These are phyloP conservation scores for Podospora sp. DNA, from an alignment of 495 filamentous ascomycete genomes.

Conservation along the genomic window DNA sequence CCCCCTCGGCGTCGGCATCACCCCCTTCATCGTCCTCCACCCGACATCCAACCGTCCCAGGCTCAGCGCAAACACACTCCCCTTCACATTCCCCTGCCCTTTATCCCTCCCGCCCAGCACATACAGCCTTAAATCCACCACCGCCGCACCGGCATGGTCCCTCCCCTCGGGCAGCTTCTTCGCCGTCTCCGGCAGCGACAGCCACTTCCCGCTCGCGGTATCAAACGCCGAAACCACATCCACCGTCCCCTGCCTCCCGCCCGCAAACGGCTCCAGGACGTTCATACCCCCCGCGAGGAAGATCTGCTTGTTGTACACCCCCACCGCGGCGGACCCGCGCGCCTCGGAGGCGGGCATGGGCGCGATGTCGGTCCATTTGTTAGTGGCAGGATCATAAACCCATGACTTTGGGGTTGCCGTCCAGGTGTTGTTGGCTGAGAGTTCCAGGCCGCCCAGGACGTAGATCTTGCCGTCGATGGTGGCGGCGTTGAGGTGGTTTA, in stretches of 20 bases:
- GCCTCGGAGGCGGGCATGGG: constrained; percentile 28
- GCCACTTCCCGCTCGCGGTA: constrained; percentile 34
- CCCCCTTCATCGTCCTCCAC: constrained; percentile 26
- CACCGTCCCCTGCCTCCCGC: constrained; percentile 20
- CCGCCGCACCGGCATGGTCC: constrained; percentile 40
- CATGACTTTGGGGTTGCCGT: constrained; percentile 47
- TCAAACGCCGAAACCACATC: constrained; percentile 40
- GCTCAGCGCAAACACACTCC: constrained; percentile 38
- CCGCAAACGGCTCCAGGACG: constrained; percentile 10
- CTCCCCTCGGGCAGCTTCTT: constrained; percentile 36
- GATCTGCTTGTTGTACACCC: constrained; percentile 26
- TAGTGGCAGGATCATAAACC: constrained; percentile 60
- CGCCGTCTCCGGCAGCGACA: not conserved
- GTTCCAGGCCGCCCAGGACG: constrained; percentile 78
- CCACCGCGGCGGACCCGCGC: constrained; percentile 30
- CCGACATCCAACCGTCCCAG: constrained; percentile 20
- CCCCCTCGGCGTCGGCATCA: constrained; percentile 35
- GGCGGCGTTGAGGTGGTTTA: constrained; percentile 53
- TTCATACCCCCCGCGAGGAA: constrained; percentile 34
- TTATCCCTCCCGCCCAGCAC: constrained; percentile 40
- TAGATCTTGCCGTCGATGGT: constrained; percentile 65
- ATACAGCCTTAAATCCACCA: constrained; percentile 39
- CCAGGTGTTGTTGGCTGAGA: constrained; percentile 80
- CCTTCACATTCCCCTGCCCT: constrained; percentile 27
- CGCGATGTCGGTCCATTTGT: constrained; percentile 25